A percentile compares a stretch with the other conserved stretches of the same genome.
Conservation (phyloP, 2,329 filamentous ascomycete species). For the Cercospora sesami region DNA sequence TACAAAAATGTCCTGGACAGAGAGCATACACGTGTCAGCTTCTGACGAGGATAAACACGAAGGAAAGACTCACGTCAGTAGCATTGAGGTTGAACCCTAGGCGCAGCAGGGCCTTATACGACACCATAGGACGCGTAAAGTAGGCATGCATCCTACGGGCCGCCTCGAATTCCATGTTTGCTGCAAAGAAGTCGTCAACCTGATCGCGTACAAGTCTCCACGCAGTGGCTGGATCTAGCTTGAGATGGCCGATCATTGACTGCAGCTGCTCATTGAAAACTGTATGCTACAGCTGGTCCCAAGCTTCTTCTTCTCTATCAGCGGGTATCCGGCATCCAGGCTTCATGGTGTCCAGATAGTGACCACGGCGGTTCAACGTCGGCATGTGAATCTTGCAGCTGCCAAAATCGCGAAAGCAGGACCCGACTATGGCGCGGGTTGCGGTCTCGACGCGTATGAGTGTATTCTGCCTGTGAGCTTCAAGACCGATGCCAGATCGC, state of each 20-base stretch:
- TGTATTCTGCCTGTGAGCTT: constrained; percentile 16
- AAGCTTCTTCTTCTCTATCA: constrained; percentile 14
- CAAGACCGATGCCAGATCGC: constrained; percentile 13
- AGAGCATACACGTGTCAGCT: not conserved
- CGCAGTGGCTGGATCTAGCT: not conserved
- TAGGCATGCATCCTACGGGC: not conserved
- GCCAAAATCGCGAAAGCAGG: constrained; percentile 14
- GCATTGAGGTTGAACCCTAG: not conserved
- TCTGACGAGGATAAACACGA: not conserved
- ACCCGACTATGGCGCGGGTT: constrained; percentile 1
- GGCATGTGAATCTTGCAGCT: constrained; percentile 13
- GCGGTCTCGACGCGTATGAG: constrained; percentile 6
- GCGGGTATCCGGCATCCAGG: constrained; percentile 5
- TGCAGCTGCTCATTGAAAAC: constrained; percentile 14
- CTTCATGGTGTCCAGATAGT: constrained; percentile 1
- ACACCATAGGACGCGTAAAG: not conserved
- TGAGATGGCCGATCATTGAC: not conserved
- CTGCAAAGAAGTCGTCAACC: not conserved
- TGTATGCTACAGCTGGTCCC: constrained; percentile 15
- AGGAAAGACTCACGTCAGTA: not conserved
- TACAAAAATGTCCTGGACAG: not conserved
- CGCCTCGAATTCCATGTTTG: not conserved
- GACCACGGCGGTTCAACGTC: constrained; percentile 7
- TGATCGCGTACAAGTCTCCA: not conserved
- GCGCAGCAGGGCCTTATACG: not conserved